A percentile compares a stretch with the other conserved stretches of the same genome.
phyloP scores from a whole-genome alignment of 2,329 filamentous ascomycete species.

The Fusarium sarcochroum region DNA sequence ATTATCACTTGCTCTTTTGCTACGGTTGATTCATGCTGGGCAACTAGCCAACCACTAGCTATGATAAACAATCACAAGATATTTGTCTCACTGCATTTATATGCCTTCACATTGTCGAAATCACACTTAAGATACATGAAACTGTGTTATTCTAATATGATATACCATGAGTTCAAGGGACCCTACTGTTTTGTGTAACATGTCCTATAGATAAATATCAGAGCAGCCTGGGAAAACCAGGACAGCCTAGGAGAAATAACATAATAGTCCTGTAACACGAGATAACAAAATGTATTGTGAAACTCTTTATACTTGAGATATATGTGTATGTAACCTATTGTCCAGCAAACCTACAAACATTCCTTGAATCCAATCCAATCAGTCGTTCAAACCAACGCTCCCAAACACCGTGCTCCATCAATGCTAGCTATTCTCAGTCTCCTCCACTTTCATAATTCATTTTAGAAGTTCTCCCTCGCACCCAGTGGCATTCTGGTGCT shows the following conservation, averaged over 20 bases:
- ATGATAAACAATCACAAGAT: neutral
- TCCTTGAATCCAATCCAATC: conserved; percentile 29
- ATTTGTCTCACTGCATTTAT: neutral
- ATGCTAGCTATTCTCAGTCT: conserved; percentile 35
- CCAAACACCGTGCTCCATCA: conserved; percentile 51
- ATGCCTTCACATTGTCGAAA: no score
- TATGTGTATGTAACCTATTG: conserved; percentile 26
- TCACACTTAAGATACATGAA: no score
- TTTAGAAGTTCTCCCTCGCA: conserved; percentile 58
- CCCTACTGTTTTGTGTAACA: no score
- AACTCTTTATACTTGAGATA: conserved; percentile 15
- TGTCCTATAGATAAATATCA: no score
- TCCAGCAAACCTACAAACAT: conserved; percentile 32
- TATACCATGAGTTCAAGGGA: no score
- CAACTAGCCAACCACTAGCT: neutral
- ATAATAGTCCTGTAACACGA: no score
- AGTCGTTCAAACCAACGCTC: conserved; percentile 41
- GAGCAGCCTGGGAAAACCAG: no score
- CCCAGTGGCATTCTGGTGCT: conserved; percentile 68
- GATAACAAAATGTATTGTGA: no score
- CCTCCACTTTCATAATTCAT: neutral
- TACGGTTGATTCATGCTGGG: neutral
- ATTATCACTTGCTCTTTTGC: neutral
- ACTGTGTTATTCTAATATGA: no score
- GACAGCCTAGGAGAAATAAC: neutral